These are phyloP conservation scores for Artemisia tridentata DNA, from an alignment of 129 eudicot species.

Conservation along the genomic window DNA sequence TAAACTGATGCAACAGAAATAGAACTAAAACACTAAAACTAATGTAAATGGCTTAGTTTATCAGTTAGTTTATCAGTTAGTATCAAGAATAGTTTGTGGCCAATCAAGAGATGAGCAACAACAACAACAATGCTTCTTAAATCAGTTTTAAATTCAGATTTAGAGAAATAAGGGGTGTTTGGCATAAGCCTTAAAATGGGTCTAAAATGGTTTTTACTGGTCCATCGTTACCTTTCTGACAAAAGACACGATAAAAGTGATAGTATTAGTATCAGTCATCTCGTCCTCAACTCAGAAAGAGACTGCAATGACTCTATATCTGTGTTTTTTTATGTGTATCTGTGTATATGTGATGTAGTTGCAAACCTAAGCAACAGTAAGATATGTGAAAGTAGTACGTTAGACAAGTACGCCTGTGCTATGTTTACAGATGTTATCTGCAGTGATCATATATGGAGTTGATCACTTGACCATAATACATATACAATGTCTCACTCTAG, in stretches of 20 bases:
- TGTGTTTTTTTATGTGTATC: constrained; percentile 22
- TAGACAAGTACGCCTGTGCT: constrained; percentile 33
- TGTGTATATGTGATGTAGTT: constrained; percentile 21
- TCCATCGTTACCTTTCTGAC: constrained; percentile 70
- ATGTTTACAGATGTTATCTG: constrained; percentile 30
- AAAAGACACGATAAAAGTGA: constrained; percentile 53
- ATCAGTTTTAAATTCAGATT: no score
- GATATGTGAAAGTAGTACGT: constrained; percentile 37
- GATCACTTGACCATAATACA: constrained; percentile 35
- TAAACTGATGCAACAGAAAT: no score
- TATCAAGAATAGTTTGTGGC: no score
- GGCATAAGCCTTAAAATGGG: no score
- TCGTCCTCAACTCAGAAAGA: constrained; percentile 15
- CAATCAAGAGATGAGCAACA: no score
- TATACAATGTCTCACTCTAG: constrained; percentile 17
- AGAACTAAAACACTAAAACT: no score
- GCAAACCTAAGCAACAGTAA: constrained; percentile 53
- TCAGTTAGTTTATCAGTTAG: no score
- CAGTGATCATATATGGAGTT: constrained; percentile 50
- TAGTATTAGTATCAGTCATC: constrained; percentile 53
- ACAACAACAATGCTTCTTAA: no score
- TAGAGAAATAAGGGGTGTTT: no score
- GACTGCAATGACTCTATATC: constrained; percentile 34
- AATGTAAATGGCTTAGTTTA: no score
- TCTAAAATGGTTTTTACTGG: no score